Base-by-base conservation (phyloP, 1,284 basidiomycete species). In the Pisolithus thermaeus region DNA sequence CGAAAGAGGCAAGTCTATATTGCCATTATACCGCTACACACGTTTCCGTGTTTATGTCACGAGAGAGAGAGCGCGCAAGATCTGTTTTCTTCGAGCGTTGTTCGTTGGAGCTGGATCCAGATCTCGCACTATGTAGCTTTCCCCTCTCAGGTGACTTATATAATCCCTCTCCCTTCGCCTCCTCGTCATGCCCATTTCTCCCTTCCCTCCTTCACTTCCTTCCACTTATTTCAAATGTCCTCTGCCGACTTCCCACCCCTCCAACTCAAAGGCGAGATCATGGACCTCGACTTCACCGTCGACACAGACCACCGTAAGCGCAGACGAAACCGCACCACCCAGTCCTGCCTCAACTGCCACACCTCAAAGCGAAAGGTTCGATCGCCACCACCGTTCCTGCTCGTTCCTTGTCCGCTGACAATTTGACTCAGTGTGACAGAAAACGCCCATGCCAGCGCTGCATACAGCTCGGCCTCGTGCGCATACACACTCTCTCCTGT, bases 321-420 rank as follows among this genome's bases (percentile, higher is more conserved):
- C 58, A 79, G 91, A 64, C 79, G 91, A 62, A 94, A 95, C 73
- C 78, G 92, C 63, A 92, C 90, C 38, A 93, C 91, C 7, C 86
- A 92, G 72, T 83, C 80, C 22, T 95, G 91, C 66, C 77, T 95
- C 52, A 92, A 93, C 61, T 95, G 91, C 70, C 92, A 94, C 69
- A 92, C 90, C 46, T 92, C 92, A 51, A 94, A 94, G 73, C 77
- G 91, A 62, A 94, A 92, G 78, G 90, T 91, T 56, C 55, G 77
- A 66, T 32, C 2, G 18, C 5, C 8, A 37, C 11, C 46, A 9
- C 27, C 42, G 16, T 22, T 18, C 20, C 28, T 16, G 3, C 4
- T 8, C 23, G 18, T n/a, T 36, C 32, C 46, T 0, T n/a, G 27
- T 49, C 50, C 56, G 35, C 52, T 37, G 28, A 45, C 45, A 51